These are phyloP conservation scores for Cytospora paraplurivora DNA, from an alignment of 2,329 filamentous ascomycete genomes.

Conservation along the genomic window DNA sequence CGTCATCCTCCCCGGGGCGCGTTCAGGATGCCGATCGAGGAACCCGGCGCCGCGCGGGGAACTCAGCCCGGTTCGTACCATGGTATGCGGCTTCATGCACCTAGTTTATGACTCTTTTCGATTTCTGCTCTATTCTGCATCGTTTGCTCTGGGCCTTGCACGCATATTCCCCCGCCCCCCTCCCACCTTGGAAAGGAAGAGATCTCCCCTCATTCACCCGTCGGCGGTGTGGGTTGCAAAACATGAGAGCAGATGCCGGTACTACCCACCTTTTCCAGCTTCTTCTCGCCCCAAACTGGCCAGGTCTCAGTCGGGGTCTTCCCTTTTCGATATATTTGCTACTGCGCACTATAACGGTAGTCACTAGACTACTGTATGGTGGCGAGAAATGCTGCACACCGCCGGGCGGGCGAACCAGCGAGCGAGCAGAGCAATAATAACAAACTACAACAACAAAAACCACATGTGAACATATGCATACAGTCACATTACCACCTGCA, in stretches of 20 bases:
- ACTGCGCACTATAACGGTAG: too few species aligned
- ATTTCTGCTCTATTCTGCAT: not conserved
- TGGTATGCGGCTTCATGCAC: not conserved
- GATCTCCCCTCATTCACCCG: not conserved
- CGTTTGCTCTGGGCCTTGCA: not conserved
- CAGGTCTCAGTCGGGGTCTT: not conserved
- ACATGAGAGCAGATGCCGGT: not conserved
- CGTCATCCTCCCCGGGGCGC: conserved; percentile 1
- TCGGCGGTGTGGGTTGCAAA: not conserved
- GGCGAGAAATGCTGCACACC: not conserved
- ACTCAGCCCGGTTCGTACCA: not conserved
- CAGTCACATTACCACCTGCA: not conserved
- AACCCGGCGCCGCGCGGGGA: not conserved
- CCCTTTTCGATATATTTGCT: too few species aligned
- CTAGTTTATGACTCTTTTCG: not conserved
- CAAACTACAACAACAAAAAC: not conserved
- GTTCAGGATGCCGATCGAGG: not conserved
- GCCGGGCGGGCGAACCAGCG: not conserved
- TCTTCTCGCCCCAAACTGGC: not conserved
- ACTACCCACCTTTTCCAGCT: not conserved
- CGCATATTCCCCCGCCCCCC: not conserved
- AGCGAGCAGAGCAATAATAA: not conserved
- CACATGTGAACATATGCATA: not conserved
- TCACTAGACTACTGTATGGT: not conserved
- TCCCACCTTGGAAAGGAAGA: not conserved